Base-by-base conservation (phyloP, 768 basidiomycete genomes). In the Tricholoma bakamatsutake region DNA sequence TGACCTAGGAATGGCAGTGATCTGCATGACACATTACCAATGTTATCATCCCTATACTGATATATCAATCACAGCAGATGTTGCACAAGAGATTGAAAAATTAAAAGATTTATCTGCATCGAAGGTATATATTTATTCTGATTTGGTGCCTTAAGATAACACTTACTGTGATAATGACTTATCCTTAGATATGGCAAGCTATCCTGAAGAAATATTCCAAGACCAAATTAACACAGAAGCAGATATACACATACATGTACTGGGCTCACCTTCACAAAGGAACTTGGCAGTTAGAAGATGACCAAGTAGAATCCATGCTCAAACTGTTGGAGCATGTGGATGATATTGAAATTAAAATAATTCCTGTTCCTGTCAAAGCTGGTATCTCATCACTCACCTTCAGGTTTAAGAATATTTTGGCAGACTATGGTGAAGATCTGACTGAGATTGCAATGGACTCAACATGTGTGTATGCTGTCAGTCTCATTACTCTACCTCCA, bases 11-110 rank as follows among this genome's bases (percentile, higher is more conserved):
- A n/a, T n/a, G n/a, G n/a, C n/a, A n/a, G n/a, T n/a, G n/a, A n/a
- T 57, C 6, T 37, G 24, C 10, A 53, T 57, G 15, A 60, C 52
- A 11, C 56, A 57, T 33, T 56, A 60, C 39, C 51, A 35, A 37
- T 35, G 34, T 12, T 55, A 60, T 37, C 37, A 28, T 34, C 46
- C 43, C n/a, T 54, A 60, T 21, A 39, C 39, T 8, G 47, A 54
- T 24, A 57, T 57, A 2, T 54, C 55, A 34, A 5, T 57, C 12
- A 40, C 48, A 4, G 4, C 7, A 4, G 27, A 28, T 17, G 9
- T 46, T 28, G 17, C 10, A 11, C 10, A 28, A 3, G n/a, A 11
- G 4, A 9, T 27, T 39, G 53, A 17, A 28, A 52, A 5, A 40
- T n/a, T n/a, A n/a, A n/a, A n/a, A n/a, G n/a, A n/a, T n/a, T n/a